Evolutionary conservation across 306 rosid species (phyloP), one percentile per base, ranked within the genome.

Genomic region (Benincasa hispida): DNA sequence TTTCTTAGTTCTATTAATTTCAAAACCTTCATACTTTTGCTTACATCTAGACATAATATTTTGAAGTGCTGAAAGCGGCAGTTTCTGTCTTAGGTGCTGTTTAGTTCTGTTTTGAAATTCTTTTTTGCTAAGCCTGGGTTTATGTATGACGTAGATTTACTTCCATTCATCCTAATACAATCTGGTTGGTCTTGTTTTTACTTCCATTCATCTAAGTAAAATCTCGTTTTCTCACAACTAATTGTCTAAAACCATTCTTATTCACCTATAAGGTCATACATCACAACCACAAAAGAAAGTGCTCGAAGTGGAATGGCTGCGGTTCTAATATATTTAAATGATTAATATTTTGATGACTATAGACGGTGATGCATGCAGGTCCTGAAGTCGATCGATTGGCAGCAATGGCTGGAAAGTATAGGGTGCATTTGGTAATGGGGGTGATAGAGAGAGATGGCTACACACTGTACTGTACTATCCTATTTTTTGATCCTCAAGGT

Each of bases 361-460:
- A 21, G 19, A 68, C 10, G 53, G 19, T 41, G 39, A 45, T 42
- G n/a, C 72, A 45, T 69, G 56, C 48, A 93, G 98, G 96, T 65
- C 94, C 98, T 81, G 98, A 93, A 82, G 96, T 93, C 54, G 94
- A 91, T 78, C 87, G 87, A 65, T 85, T 93, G 88, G 94, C 97
- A 61, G 91, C 96, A 84, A 90, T 93, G 98, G 97, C 97, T 2
- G 97, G 91, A 66, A 93, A 90, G 86, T 91, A 88, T 59, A 88
- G 87, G 81, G 93, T 91, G 4, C 81, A 88, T 84, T 61, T 93
- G 81, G 98, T 93, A 56, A 90, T 93, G 84, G 98, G 96, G 77
- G 97, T 88, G 81, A 91, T 93, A 74, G 98, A 93, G 83, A 90
- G 92, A 83, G 97, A 89, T 73, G 96, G 98, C 74, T 93, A 93